Base-by-base conservation (phyloP, 2,329 filamentous ascomycete species). In the Stenocarpella maydis region DNA sequence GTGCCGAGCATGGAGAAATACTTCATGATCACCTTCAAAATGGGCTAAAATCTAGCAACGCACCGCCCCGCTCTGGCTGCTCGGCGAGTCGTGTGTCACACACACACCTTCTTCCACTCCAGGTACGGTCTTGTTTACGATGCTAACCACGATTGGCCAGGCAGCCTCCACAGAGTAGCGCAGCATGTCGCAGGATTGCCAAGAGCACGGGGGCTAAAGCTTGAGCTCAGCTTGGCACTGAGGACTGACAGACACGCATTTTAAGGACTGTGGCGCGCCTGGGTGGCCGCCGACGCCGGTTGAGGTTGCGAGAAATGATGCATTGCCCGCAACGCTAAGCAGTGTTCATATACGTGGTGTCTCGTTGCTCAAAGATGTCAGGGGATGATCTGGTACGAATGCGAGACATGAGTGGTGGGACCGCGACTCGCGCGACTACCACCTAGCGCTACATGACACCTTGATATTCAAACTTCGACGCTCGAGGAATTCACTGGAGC, bases 351-450 rank as follows among this genome's bases (percentile, higher is more conserved):
- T 45, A 41, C 24, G 54, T 28, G 19, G 52, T 69, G 45, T 66
- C 34, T 21, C 24, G 66, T 66, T 66, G 45, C 53, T 69, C 66
- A 65, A 37, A 71, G 39, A 71, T 65, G 50, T 55, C 41, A 63
- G 49, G 66, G 45, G 31, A 49, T 63, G 58, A 69, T 65, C 43
- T 54, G 37, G 69, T 65, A 68, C 45, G 63, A 49, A 60, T 49
- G 39, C 21, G 17, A 67, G 50, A 54, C 37, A 31, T 17, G n/a
- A n/a, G n/a, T n/a, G 43, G 58, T 69, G 19, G 21, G 28, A 58
- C 43, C 24, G 66, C 37, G 52, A 41, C 41, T 63, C 52, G 37
- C 24, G 66, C 43, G 60, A 41, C 41, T 63, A 17, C 58, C 58
- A 28, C 43, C 58, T 26, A 19, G 47, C 31, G 37, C 28, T 14